Evolutionary conservation across 129 eudicot species (phyloP), one percentile per base, ranked within the genome.

Genomic region (Escallonia herrerae): DNA sequence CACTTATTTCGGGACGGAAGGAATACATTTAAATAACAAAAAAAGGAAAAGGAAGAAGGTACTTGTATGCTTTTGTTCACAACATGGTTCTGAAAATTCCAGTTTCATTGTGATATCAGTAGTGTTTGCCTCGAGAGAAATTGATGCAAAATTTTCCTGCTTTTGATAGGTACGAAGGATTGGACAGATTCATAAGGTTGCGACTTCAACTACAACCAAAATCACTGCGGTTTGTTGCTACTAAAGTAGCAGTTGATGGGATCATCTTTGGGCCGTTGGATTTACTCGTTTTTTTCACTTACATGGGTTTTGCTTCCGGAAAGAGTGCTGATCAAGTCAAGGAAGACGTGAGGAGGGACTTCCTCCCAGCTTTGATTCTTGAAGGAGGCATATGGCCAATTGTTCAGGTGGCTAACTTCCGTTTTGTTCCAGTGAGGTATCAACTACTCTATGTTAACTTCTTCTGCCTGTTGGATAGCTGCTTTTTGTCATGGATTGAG

Each of bases 361-460:
- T 81, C 51, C 63, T 91, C 15, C 97, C 96, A 0, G 97, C 97
- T n/a, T 67, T 91, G 51, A 70, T 83, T 2, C 68, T 91, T 69
- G 96, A 91, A 67, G 94, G 90, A 7, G 95, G 90, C 43, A 67
- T 85, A 53, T 91, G 97, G 97, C 95, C 95, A 33, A 52, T 81
- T 37, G 88, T 87, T 51, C 97, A 91, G 78, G 86, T 87, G 74
- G 87, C 82, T 43, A 91, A 87, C 64, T 91, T 91, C 66, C 86
- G 96, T 41, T 91, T 66, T 57, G 50, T 91, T 56, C 97, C 97
- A 1, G 95, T 91, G 58, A 76, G 82, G 67, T 82, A 87, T 65
- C 97, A 90, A 58, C 95, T 90, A 66, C 93, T 90, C 44, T 90
- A 87, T 52, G 97, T 91, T 53, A 91, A 91, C 80, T 80, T 87